Base-by-base conservation (phyloP, 345 rosid genomes). In the Ricinus communis region DNA sequence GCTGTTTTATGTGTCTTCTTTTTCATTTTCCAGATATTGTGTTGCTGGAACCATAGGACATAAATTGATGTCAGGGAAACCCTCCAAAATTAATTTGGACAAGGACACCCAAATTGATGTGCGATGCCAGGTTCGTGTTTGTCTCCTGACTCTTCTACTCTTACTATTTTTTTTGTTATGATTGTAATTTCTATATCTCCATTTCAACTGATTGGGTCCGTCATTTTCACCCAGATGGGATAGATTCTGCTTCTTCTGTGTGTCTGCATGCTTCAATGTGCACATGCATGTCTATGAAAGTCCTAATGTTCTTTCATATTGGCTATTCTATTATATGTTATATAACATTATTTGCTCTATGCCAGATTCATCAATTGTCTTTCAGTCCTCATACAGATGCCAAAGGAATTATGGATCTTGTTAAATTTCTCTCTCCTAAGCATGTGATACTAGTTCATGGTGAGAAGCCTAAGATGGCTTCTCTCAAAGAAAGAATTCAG, bases 301-400 rank as follows among this genome's bases (percentile, higher is more conserved):
- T 51, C 11, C 15, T 6, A 54, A 55, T 53, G 15, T 52, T 52
- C 31, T 31, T 31, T 30, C 27, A 1, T 36, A 2, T 19, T 60
- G 25, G 18, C 12, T 36, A 19, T 36, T n/a, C 21, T 25, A 25
- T 22, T 25, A 3, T 18, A 5, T 45, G 1, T 1, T 40, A 4
- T n/a, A 10, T 45, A 57, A 56, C 57, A 55, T 2, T 55, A 58
- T 21, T 77, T 38, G 66, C 19, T 25, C 11, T n/a, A 1, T 38
- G 28, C 73, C 82, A 95, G 99, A 87, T 92, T 78, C 97, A 90
- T 77, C 97, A 95, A 76, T 78, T 92, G 75, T 86, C 97, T 56
- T 95, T 95, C 84, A 92, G 96, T 82, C 90, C 97, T 60, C 99
- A 92, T 77, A 90, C 97, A 22, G 99, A 95, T 75, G 85, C 90